Evolutionary conservation across 495 filamentous ascomycete genomes (phyloP).

Genomic region (Arthonia radiata): DNA sequence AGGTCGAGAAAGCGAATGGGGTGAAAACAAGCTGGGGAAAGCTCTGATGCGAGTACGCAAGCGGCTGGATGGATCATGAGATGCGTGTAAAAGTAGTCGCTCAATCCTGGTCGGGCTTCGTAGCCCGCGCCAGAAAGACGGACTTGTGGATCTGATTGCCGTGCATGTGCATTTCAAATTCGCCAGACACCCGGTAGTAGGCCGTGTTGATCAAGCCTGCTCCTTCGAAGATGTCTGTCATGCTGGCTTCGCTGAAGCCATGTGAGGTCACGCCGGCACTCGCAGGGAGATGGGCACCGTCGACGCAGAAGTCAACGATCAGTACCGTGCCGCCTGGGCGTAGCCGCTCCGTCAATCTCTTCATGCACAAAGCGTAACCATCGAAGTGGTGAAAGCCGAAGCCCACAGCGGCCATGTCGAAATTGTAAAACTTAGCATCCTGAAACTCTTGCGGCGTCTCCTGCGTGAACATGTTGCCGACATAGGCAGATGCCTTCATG

Average conservation of each 20-base stretch:
- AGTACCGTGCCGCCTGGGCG: slow-evolving; percentile 31
- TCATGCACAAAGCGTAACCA: slow-evolving; percentile 27
- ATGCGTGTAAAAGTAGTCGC: too few species aligned
- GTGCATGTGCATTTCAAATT: too few species aligned
- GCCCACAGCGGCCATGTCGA: slow-evolving; percentile 39
- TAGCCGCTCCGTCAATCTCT: slow-evolving; percentile 30
- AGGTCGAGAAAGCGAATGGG: slow-evolving; percentile 1
- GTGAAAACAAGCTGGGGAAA: slow-evolving; percentile 1
- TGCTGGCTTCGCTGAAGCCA: slow-evolving; percentile 28
- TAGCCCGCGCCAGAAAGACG: too few species aligned
- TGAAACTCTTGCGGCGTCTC: slow-evolving; percentile 11
- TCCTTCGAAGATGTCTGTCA: slow-evolving; percentile 24
- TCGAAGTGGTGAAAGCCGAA: slow-evolving; percentile 53
- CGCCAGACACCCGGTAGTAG: too few species aligned
- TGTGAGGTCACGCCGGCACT: slow-evolving; percentile 25
- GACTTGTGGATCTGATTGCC: too few species aligned
- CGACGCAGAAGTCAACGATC: slow-evolving; percentile 33
- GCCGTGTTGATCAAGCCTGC: slow-evolving; percentile 29
- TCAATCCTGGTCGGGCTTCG: too few species aligned
- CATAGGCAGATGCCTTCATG: too few species aligned
- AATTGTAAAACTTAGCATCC: slow-evolving; percentile 25
- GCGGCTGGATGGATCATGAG: too few species aligned
- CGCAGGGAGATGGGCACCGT: neutral
- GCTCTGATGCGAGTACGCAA: slow-evolving; percentile 2
- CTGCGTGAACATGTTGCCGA: slow-evolving; percentile 29